Conservation (phyloP, 352 stramenopile species). For the Phytopythium kandeliae region DNA sequence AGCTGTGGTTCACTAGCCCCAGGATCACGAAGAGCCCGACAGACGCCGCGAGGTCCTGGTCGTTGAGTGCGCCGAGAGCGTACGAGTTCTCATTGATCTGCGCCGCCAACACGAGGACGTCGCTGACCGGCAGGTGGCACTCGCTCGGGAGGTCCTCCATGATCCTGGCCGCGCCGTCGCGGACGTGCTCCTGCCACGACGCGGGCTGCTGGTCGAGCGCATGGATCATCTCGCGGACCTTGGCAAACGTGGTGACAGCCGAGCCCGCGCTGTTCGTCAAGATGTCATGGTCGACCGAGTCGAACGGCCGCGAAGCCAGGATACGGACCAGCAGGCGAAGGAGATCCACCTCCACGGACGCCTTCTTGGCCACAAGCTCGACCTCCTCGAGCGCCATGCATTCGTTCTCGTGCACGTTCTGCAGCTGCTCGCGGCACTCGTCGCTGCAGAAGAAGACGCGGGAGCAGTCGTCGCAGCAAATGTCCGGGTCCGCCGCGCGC, state of each 20-base stretch:
- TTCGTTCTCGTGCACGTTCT: constrained; percentile 35
- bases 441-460: constrained; percentile 47
- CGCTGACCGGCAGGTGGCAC: constrained; percentile 29
- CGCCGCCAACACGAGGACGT: constrained; percentile 35
- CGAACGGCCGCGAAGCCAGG: constrained; percentile 19
- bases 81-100: constrained; percentile 56
- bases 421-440: constrained; percentile 22
- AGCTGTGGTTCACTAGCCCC: constrained; percentile 47
- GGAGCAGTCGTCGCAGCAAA: constrained; percentile 49
- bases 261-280: constrained; percentile 12
- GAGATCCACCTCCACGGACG: constrained; percentile 26
- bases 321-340: constrained; percentile 39
- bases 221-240: constrained; percentile 36
- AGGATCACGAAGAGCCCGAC: constrained; percentile 40
- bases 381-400: constrained; percentile 40
- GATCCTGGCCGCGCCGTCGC: constrained; percentile 20
- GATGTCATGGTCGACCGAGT: constrained; percentile 14
- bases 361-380: constrained; percentile 34
- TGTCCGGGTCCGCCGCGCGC: constrained; percentile 27
- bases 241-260: constrained; percentile 18
- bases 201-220: constrained; percentile 20
- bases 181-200: constrained; percentile 28
- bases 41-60: constrained; percentile 24
- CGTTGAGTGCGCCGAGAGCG: constrained; percentile 31
- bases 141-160: constrained; percentile 28